Conservation (phyloP, 805 yeast genomes). For the Metschnikowia proteae region DNA sequence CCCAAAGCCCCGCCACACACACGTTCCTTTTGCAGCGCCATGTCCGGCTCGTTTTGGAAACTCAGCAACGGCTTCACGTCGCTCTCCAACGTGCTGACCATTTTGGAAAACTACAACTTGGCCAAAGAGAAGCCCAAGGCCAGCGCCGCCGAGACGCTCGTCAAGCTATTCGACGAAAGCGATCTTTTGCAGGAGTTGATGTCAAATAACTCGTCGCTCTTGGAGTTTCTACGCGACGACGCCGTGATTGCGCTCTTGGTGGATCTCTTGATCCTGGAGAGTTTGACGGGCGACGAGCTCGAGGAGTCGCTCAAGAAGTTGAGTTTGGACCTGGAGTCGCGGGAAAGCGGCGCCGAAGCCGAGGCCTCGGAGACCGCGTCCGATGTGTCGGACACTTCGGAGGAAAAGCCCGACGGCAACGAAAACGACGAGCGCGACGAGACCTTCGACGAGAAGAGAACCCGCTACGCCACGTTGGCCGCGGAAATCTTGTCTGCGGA, state of each 20-base stretch:
- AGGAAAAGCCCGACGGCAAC: slow-evolving; percentile 8
- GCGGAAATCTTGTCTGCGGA: slow-evolving; percentile 89
- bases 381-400: not conserved
- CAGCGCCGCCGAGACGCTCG: slow-evolving; percentile 24
- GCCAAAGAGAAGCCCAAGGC: slow-evolving; percentile 12
- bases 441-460: slow-evolving; percentile 30
- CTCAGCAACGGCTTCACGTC: slow-evolving; percentile 45
- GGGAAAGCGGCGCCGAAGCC: not conserved
- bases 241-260: slow-evolving; percentile 34
- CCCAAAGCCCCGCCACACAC: not conserved
- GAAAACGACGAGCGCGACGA: slow-evolving; percentile 12
- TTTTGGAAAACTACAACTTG: slow-evolving; percentile 33
- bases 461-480: slow-evolving; percentile 47
- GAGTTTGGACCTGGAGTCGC: slow-evolving; percentile 8
- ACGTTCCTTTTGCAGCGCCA: slow-evolving; percentile 6
- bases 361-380: not conserved
- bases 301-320: slow-evolving; percentile 15
- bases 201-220: slow-evolving; percentile 69
- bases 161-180: slow-evolving; percentile 39
- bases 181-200: slow-evolving; percentile 52
- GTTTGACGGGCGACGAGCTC: slow-evolving; percentile 17
- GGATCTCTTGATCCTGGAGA: slow-evolving; percentile 32
- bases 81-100: slow-evolving; percentile 37
- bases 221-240: slow-evolving; percentile 64
- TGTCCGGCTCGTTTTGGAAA: slow-evolving; percentile 49